Base-by-base conservation (phyloP, 345 rosid species). In the Populus deltoides region DNA sequence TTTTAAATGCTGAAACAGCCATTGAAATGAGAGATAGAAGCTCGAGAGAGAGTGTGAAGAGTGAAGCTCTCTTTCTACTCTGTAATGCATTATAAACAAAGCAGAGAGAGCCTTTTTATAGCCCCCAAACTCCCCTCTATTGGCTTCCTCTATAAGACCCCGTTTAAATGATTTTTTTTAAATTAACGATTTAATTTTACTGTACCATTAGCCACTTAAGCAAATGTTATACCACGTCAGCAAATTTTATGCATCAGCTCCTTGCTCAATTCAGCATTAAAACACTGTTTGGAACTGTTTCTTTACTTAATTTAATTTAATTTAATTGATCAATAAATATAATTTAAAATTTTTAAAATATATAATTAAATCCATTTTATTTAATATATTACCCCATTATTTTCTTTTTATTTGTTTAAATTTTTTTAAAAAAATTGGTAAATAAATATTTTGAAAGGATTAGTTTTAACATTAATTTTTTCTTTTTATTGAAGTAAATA, bases 121-220 rank as follows among this genome's bases (percentile, higher is more conserved):
- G 89, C 85, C 81, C 59, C 72, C 3, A 8, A n/a, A 24, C 1
- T 45, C 25, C 53, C 22, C 63, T 57, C 63, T 57, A 22, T n/a
- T 78, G 79, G 81, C 88, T 84, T 81, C 79, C 39, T 24, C 47
- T n/a, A 65, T 80, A 84, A 78, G 10, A 8, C 62, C 62, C 62
- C 62, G 3, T 24, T n/a, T 57, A 57, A 57, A 22, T 8, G n/a
- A 8, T 22, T 8, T n/a, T n/a, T 57, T 8, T 8, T 2, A 6
- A 17, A 63, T 2, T 2, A 59, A 38, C 20, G 4, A 51, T 29
- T 39, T 31, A 24, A 57, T 59, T 31, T 53, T 12, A 62, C 18
- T 29, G 39, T 59, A 25, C 24, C 17, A 59, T 72, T 59, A 16
- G 66, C 80, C 82, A 83, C 77, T 74, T 84, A 84, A 72, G 17